Percentiles rank a stretch among this genome's conserved stretches.
Evolutionary conservation across 2,329 filamentous ascomycete species (phyloP).

Genomic region (Colletotrichum neosansevieriae): DNA sequence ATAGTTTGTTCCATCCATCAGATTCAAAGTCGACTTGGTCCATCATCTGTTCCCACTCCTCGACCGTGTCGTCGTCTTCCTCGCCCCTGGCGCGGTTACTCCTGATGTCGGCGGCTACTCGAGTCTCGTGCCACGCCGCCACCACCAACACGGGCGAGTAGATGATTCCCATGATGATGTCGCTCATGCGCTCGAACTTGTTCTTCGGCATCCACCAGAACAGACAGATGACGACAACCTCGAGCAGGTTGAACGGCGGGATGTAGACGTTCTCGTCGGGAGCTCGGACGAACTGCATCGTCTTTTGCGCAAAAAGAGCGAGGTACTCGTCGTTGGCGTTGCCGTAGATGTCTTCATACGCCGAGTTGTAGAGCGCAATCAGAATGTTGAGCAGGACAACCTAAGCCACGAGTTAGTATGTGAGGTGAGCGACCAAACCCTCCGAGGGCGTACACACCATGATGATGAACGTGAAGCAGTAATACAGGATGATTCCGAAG

Average conservation of each 20-base stretch:
- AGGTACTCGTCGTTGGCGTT: conserved; percentile 97
- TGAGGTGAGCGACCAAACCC: fast-evolving
- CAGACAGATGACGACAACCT: conserved; percentile 81
- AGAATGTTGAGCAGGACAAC: conserved; percentile 91
- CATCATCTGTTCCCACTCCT: conserved; percentile 93
- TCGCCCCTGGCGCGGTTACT: conserved; percentile 84
- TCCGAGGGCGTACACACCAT: conserved; percentile 71
- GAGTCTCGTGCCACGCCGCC: conserved; percentile 79
- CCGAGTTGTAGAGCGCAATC: conserved; percentile 96
- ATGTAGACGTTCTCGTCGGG: conserved; percentile 99
- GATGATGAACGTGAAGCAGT: conserved; percentile 96
- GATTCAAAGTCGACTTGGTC: conserved; percentile 81
- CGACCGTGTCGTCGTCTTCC: conserved; percentile 86
- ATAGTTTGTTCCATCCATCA: conserved; percentile 87
- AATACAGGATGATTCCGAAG: conserved; percentile 95
- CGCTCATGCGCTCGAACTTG: conserved; percentile 84
- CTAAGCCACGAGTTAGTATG: conserved; percentile 44
- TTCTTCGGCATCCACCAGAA: conserved; percentile 92
- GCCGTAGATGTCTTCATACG: conserved; percentile 93
- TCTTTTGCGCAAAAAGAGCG: conserved; percentile 92
- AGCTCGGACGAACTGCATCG: conserved; percentile 95
- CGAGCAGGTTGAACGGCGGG: conserved; percentile 92
- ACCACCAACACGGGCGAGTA: conserved; percentile 87
- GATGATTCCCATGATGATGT: conserved; percentile 85
- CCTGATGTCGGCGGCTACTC: conserved; percentile 73